These are phyloP conservation scores for Graphium sp. DNA, from an alignment of 2,329 filamentous ascomycete species.

Conservation along the genomic window DNA sequence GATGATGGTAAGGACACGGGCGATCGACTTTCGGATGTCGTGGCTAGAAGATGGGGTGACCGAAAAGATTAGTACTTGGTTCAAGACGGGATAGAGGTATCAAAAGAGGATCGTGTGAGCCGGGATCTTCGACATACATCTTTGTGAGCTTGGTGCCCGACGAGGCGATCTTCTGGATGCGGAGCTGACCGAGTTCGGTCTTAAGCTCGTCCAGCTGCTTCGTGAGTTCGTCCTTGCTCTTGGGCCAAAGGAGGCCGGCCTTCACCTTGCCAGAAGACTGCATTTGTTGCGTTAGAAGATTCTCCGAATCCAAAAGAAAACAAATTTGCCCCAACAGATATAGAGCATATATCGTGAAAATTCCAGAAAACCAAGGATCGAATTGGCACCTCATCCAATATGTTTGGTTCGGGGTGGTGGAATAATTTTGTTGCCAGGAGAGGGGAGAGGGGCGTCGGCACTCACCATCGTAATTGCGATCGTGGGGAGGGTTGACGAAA, in stretches of 20 bases:
- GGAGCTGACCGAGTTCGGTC: constrained; percentile 87
- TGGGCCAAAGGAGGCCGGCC: constrained; percentile 91
- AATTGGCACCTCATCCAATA: constrained; percentile 5
- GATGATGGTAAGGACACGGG: constrained; percentile 96
- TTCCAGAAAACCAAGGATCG: constrained; percentile 2
- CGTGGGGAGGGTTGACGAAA: too few species aligned
- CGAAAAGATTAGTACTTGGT: too few species aligned
- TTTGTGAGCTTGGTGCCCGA: constrained; percentile 91
- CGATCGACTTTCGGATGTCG: constrained; percentile 99
- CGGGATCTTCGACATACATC: constrained; percentile 86
- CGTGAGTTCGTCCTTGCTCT: constrained; percentile 96
- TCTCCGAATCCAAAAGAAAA: background rate
- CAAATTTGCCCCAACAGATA: too few species aligned
- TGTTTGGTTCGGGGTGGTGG: constrained; percentile 4
- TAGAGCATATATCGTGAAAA: constrained; percentile 4
- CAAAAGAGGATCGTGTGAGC: constrained; percentile 4
- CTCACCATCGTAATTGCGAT: too few species aligned
- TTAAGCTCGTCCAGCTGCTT: constrained; percentile 93
- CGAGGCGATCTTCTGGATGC: constrained; percentile 96
- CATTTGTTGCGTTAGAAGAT: constrained; percentile 5
- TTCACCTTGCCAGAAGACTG: constrained; percentile 58
- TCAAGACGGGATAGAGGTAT: too few species aligned
- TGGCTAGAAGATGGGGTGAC: constrained; percentile 64
- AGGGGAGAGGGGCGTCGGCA: too few species aligned
- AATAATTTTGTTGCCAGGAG: background rate